Percentiles rank a stretch among this genome's conserved stretches.
phyloP scores from a whole-genome alignment of 1,139 yeast species.

The Kodamaea fungicola region DNA sequence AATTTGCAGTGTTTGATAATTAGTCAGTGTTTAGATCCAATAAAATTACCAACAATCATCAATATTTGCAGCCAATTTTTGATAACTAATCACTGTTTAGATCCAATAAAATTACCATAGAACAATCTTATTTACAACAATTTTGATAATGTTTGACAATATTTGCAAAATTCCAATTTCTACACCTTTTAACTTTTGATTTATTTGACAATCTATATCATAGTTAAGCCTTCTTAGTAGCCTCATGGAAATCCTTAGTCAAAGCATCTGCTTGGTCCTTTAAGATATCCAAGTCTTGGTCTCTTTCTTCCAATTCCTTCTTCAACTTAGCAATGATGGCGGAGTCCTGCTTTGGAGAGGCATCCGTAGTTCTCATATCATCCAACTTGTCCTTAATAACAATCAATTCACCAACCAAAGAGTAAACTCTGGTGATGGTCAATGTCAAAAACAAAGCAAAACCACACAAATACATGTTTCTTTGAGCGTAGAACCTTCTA shows the following conservation, averaged over 20 bases:
- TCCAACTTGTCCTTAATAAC: constrained; percentile 59
- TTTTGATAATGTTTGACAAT: background rate
- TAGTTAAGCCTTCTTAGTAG: constrained; percentile 3
- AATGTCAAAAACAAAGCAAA: constrained; percentile 88
- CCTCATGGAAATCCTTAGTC: constrained; percentile 58
- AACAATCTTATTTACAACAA: too few species aligned
- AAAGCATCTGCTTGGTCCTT: constrained; percentile 71
- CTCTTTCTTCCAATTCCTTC: constrained; percentile 54
- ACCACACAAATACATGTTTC: constrained; percentile 96
- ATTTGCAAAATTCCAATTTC: background rate
- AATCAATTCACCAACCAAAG: constrained; percentile 73
- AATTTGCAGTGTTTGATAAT: too few species aligned
- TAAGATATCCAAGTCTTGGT: constrained; percentile 59
- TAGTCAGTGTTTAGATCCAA: too few species aligned
- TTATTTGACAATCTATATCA: background rate
- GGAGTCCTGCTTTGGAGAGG: constrained; percentile 25
- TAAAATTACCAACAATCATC: too few species aligned
- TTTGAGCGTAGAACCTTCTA: constrained; percentile 89
- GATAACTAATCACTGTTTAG: too few species aligned
- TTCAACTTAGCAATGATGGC: constrained; percentile 49
- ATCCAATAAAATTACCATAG: too few species aligned
- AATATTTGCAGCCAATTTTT: too few species aligned
- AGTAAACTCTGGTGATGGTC: constrained; percentile 82
- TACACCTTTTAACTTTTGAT: background rate
- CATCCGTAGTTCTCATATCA: constrained; percentile 53